Evolutionary conservation across 768 basidiomycete species (phyloP), one percentile per base, ranked within the genome.

Genomic region (Russula brevipes): DNA sequence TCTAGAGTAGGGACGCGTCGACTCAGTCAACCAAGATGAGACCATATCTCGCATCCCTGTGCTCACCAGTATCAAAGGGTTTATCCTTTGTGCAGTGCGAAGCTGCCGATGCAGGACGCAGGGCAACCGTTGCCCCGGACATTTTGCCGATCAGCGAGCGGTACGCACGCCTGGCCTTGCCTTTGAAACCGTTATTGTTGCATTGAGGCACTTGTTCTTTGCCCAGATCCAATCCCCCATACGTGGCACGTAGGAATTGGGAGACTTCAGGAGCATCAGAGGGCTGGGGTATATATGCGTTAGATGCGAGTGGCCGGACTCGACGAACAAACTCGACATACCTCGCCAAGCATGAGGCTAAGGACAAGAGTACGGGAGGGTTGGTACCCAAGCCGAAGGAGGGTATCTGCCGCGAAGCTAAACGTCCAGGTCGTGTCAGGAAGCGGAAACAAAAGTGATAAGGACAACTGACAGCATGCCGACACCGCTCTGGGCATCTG

Each of bases 321-420:
- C 5, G 2, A 2, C 14, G 10, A 5, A 41, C 5, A 33, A 7
- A 36, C 10, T 14, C 24, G 12, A 49, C 62, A 39, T 17, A 59
- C 62, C 24, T 59, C 52, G 30, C 62, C 57, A 9, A 63, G 57
- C 24, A 54, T 49, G 30, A 63, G 14, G 52, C 38, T 44, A 16
- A 63, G 4, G n/a, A 63, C 4, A 36, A 59, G 45, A 5, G 52
- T 36, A 16, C 62, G 62, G 0, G 39, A 54, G 42, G 62, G 62
- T 42, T 30, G 62, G 33, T 63, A 14, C 4, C 39, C 57, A 14
- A 17, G 42, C 9, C 36, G 62, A 31, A 59, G 45, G 4, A 63
- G 62, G 14, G 19, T 7, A 14, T 63, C 52, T 4, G 41, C 12
- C 1, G 62, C 52, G 19, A 46, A 54, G n/a, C 62, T 63, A 54